Evolutionary conservation across 306 rosid species (phyloP), one percentile per base, ranked within the genome.

Genomic region (Fagus crenata): DNA sequence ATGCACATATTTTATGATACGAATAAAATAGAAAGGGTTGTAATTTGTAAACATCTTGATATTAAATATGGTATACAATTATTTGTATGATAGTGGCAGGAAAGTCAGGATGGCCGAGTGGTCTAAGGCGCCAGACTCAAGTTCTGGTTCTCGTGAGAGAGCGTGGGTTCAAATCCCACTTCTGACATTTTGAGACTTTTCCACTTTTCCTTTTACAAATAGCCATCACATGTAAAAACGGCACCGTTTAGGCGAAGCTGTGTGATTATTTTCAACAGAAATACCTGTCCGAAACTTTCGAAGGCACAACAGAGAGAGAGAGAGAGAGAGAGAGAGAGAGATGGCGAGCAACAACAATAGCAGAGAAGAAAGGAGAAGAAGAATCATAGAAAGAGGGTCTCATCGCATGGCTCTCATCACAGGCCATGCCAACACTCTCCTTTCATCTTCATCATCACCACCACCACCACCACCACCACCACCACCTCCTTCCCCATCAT

Each of bases 401-500:
- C 93, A 93, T 83, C 89, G 98, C 2, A 75, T 93, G 90, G 92
- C 93, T 28, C 71, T 87, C 8, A 90, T 90, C 35, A 90, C 88
- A 2, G 93, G 97, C 64, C 75, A 82, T 36, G 75, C 91, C 72
- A 74, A 40, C 7, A 54, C 61, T 39, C 89, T 87, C 53, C 88
- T 89, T 46, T 84, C 88, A 0, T 49, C 84, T 0, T 71, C 88
- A 1, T 77, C 85, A 9, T 75, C 88, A 1, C 74, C 87, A 0
- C 81, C 90, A 3, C 43, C 87, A 41, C 8, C 43, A 3, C n/a
- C 67, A 2, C 14, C 46, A 32, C 42, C 43, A 1, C 51, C 86
- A 1, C 73, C 88, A 1, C 80, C 85, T 8, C 78, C 88, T 2
- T 76, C 87, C 1, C 82, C 90, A 4, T 40, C 87, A 41, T 11